A percentile compares a stretch with the other conserved stretches of the same genome.
phyloP scores from a whole-genome alignment of 192 early-diverging fungal species.

The Coemansia sp. region DNA sequence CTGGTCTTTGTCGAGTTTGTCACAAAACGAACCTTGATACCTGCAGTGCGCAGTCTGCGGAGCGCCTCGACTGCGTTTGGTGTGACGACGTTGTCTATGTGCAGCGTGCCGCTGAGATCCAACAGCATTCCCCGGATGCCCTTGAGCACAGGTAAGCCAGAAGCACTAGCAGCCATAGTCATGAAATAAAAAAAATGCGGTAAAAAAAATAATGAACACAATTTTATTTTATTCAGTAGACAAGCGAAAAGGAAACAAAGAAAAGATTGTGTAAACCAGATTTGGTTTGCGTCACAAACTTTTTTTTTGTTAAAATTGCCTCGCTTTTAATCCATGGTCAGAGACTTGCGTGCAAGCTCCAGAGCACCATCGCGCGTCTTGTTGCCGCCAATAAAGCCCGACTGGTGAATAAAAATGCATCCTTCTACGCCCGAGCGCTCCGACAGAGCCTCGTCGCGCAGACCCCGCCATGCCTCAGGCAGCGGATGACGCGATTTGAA shows the following conservation, averaged over 20 bases:
- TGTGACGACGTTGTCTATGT: constrained; percentile 68
- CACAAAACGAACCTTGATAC: constrained; percentile 68
- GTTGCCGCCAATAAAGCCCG: constrained; percentile 84
- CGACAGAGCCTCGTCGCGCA: constrained; percentile 81
- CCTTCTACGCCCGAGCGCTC: constrained; percentile 72
- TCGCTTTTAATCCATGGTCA: constrained; percentile 34
- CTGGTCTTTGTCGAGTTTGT: constrained; percentile 88
- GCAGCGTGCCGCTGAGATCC: constrained; percentile 79
- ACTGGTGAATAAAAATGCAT: constrained; percentile 87
- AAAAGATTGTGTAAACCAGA: background rate
- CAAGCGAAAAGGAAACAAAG: background rate
- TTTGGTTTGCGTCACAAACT: background rate
- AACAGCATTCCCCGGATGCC: constrained; percentile 63
- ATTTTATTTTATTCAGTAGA: background rate
- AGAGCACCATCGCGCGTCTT: constrained; percentile 75
- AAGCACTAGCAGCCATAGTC: background rate
- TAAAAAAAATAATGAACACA: too few relatives aligned
- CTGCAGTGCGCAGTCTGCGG: constrained; percentile 58
- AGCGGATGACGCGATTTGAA: constrained; percentile 76
- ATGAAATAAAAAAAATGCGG: background rate
- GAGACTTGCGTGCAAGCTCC: constrained; percentile 54
- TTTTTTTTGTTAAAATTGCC: background rate
- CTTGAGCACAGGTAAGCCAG: background rate
- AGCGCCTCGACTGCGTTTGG: constrained; percentile 68
- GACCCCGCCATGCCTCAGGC: constrained; percentile 75